Conservation (phyloP, 805 yeast genomes). For the Pichia cephalocereana region DNA sequence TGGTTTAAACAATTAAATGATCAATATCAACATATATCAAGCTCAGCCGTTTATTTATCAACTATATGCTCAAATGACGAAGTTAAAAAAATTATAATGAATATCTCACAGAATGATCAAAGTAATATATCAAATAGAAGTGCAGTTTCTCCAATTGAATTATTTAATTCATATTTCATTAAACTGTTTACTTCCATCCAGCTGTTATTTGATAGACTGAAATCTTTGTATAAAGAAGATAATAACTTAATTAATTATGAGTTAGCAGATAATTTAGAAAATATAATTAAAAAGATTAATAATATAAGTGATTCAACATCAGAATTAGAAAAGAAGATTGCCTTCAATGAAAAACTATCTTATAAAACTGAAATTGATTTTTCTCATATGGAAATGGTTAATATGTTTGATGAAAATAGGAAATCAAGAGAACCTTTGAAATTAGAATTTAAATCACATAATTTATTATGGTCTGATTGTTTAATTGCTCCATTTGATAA, state of each 20-base stretch:
- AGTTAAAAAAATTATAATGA: slow-evolving; percentile 19
- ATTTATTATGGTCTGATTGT: slow-evolving; percentile 34
- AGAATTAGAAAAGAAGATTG: slow-evolving; percentile 24
- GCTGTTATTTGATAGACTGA: slow-evolving; percentile 17
- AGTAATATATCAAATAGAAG: slow-evolving; percentile 18
- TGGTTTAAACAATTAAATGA: slow-evolving; percentile 22
- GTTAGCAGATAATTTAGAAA: slow-evolving; percentile 13
- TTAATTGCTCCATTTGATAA: slow-evolving; percentile 33
- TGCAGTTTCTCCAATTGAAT: slow-evolving; percentile 21
- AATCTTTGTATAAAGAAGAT: slow-evolving; percentile 16
- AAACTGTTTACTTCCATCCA: slow-evolving; percentile 24
- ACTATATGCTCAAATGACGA: slow-evolving; percentile 19
- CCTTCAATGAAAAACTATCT: slow-evolving; percentile 22
- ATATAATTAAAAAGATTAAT: slow-evolving; percentile 17
- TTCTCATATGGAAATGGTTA: slow-evolving; percentile 24
- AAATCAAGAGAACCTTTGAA: slow-evolving; percentile 19
- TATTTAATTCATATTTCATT: slow-evolving; percentile 24
- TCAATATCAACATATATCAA: slow-evolving; percentile 21
- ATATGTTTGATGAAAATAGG: slow-evolving; percentile 21
- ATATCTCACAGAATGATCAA: slow-evolving; percentile 10
- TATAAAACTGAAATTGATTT: slow-evolving; percentile 20
- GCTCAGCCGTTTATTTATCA: slow-evolving; percentile 22
- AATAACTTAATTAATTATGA: slow-evolving; percentile 9
- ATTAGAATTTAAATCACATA: slow-evolving; percentile 11
- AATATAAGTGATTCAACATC: slow-evolving; percentile 23